phyloP scores from a whole-genome alignment of 257 asterid genomes.

The Ligustrum vulgare region DNA sequence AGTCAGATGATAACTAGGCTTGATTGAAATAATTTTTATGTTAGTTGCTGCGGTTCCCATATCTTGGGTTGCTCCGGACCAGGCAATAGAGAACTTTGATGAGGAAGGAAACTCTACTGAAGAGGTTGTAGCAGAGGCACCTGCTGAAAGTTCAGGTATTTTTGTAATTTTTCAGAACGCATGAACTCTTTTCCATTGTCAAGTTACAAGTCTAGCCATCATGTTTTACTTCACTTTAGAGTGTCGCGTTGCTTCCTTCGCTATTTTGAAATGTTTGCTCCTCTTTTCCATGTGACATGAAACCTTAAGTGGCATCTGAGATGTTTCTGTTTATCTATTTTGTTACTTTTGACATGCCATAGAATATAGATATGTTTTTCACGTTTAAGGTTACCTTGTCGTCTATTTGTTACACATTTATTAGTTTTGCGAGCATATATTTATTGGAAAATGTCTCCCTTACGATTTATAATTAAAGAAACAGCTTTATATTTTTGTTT shows the following conservation, averaged over 20 bases:
- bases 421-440: neutral
- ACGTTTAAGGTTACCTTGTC: neutral
- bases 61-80: neutral
- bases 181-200: neutral
- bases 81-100: neutral
- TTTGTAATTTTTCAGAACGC: neutral
- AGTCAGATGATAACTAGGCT: neutral
- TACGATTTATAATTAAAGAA: too few species aligned
- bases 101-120: neutral
- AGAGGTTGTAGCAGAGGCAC: slow-evolving; percentile 4
- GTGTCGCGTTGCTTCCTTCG: neutral
- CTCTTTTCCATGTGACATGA: neutral
- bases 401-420: neutral
- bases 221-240: neutral
- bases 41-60: neutral
- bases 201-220: neutral
- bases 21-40: neutral
- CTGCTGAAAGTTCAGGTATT: slow-evolving; percentile 25
- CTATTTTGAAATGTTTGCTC: neutral
- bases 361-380: neutral
- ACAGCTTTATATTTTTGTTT: neutral
- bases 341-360: neutral
- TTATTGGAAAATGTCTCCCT: neutral
- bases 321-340: neutral
- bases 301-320: neutral